phyloP scores from a whole-genome alignment of 345 rosid genomes.

The Camelina laxa region DNA sequence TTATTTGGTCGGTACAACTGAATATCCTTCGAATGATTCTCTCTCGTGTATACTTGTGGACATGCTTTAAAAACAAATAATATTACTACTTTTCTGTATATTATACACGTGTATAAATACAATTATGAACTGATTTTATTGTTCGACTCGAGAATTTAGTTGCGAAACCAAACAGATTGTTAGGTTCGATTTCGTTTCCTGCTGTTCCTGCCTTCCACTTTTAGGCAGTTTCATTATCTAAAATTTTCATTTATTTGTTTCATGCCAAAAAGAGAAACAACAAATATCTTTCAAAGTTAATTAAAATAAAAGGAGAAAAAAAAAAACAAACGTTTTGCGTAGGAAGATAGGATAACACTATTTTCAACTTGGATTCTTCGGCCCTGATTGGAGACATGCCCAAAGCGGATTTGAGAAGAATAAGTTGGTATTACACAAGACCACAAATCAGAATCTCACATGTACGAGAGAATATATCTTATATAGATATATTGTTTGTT shows the following conservation, averaged over 20 bases:
- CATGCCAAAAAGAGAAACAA: background rate
- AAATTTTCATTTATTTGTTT: background rate
- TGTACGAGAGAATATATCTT: too few species aligned
- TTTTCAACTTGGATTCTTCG: constrained; percentile 10
- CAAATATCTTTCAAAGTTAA: background rate
- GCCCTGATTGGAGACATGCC: too few species aligned
- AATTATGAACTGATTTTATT: background rate
- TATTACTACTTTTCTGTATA: background rate
- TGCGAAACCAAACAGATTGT: constrained; percentile 23
- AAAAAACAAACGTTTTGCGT: constrained; percentile 3
- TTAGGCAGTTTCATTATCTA: constrained; percentile 7
- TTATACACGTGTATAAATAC: background rate
- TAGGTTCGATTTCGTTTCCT: constrained; percentile 8
- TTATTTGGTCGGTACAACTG: background rate
- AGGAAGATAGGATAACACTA: background rate
- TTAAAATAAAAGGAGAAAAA: background rate
- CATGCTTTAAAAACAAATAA: background rate
- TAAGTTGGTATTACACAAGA: too few species aligned
- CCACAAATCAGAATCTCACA: too few species aligned
- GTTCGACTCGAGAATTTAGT: background rate
- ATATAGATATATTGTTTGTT: too few species aligned
- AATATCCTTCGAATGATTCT: background rate
- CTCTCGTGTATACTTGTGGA: background rate
- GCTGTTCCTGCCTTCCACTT: background rate
- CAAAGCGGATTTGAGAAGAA: too few species aligned